Percentiles rank a stretch among this genome's conserved stretches.
Evolutionary conservation across 768 basidiomycete genomes (phyloP).

Genomic region (Podaxis carcinomalis): DNA sequence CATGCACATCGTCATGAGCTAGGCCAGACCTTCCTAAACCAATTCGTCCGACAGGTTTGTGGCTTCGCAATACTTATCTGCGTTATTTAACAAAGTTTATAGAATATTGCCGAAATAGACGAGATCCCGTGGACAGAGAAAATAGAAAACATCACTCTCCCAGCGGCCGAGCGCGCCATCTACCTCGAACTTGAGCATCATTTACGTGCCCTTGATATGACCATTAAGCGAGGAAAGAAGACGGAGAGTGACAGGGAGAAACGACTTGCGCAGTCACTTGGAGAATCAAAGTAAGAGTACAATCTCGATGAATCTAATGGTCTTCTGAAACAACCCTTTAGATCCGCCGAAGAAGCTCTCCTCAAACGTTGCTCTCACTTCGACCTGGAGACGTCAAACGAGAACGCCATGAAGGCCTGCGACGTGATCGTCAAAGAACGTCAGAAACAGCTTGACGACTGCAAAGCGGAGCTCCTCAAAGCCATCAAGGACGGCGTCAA

Average conservation of each 20-base stretch:
- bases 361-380: slow-evolving; percentile 96
- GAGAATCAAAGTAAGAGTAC: slow-evolving; percentile 75
- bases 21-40: slow-evolving; percentile 79
- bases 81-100: slow-evolving; percentile 11
- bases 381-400: slow-evolving; percentile 68
- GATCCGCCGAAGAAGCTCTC: slow-evolving; percentile 87
- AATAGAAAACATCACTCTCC: slow-evolving; percentile 63
- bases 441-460: slow-evolving; percentile 72
- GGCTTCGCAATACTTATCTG: not conserved
- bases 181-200: slow-evolving; percentile 95
- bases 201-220: slow-evolving; percentile 87
- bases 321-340: slow-evolving; percentile 22
- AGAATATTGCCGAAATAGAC: slow-evolving; percentile 96
- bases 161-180: slow-evolving; percentile 91
- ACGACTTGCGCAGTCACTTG: slow-evolving; percentile 81
- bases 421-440: slow-evolving; percentile 88
- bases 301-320: slow-evolving; percentile 2
- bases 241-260: slow-evolving; percentile 85
- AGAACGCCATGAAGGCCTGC: slow-evolving; percentile 87
- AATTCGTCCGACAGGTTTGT: slow-evolving; percentile 77
- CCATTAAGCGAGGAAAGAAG: slow-evolving; percentile 56
- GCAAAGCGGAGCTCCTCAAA: slow-evolving; percentile 65
- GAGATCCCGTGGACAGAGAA: slow-evolving; percentile 81
- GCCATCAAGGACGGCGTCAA: slow-evolving; percentile 63
- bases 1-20: slow-evolving; percentile 81